These are phyloP conservation scores for Pyrenophora teres DNA, from an alignment of 2,329 filamentous ascomycete species.

Conservation along the genomic window DNA sequence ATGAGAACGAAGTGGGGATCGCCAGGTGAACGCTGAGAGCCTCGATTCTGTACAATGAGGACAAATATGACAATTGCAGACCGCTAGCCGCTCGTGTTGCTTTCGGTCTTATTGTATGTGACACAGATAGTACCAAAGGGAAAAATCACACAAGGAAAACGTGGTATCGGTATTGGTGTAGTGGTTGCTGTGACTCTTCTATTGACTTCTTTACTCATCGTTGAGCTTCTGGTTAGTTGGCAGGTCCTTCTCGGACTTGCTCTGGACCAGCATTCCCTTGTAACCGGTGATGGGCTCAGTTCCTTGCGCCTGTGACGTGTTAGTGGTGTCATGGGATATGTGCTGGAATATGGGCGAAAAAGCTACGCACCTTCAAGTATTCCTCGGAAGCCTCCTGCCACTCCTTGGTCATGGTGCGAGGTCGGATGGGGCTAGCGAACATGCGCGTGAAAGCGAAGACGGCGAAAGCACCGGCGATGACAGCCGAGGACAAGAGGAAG, in stretches of 20 bases:
- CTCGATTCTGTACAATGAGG: conserved; percentile 47
- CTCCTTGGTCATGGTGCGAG: conserved; percentile 92
- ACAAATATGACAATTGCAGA: conserved; percentile 45
- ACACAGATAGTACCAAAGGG: conserved; percentile 46
- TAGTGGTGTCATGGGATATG: conserved; percentile 13
- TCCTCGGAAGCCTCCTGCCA: conserved; percentile 96
- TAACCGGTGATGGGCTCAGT: conserved; percentile 47
- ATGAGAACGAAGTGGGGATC: conserved; percentile 23
- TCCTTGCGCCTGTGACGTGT: conserved; percentile 41
- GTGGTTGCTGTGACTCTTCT: conserved; percentile 31
- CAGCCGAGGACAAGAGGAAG: conserved; percentile 71
- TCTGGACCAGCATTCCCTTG: conserved; percentile 49
- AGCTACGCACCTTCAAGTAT: conserved; percentile 77
- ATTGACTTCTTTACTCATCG: conserved; percentile 37
- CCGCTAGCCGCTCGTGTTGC: conserved; percentile 30
- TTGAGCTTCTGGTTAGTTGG: conserved; percentile 33
- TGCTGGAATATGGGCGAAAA: conserved; percentile 1
- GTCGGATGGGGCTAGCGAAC: conserved; percentile 67
- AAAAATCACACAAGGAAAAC: conserved; percentile 46
- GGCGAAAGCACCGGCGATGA: conserved; percentile 67
- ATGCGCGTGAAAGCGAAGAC: conserved; percentile 75
- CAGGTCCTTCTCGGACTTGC: conserved; percentile 42
- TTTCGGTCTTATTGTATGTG: conserved; percentile 36
- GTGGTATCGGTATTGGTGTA: conserved; percentile 37
- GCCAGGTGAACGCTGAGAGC: conserved; percentile 33